Base-by-base conservation (phyloP, 2,329 filamentous ascomycete species). In the Stachybotrys chartarum region DNA sequence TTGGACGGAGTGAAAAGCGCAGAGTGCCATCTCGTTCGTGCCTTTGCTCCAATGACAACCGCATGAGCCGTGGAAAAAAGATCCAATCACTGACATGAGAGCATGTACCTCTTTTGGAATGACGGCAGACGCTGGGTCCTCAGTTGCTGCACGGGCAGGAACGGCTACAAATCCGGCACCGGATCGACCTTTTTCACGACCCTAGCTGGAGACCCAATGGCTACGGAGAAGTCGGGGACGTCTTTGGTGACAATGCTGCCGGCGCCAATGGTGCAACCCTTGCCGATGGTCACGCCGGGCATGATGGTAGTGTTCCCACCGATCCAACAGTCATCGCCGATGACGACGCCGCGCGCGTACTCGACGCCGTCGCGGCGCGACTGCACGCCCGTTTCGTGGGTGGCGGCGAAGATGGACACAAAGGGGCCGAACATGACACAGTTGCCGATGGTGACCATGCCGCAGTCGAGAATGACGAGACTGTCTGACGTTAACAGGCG, bases 361-460 rank as follows among this genome's bases (percentile, higher is more conserved):
- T 75, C 73, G 54, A 75, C 63, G 16, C 63, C 63, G 30, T 74
- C 69, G 30, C 73, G 64, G 16, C 75, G 71, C n/a, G 67, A 71
- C 58, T 69, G 68, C 5, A 76, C 70, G 61, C 87, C 85, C 0
- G 86, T 71, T 30, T 87, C 86, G 68, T 91, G 88, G 0, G 81
- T 85, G 5, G 80, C 88, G 4, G 81, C 80, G 64, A 82, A 88
- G 52, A 91, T 78, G 42, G 75, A 81, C 0, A 90, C 85, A 63
- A 83, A 84, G 1, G 87, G 85, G 0, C 85, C 88, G 50, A 90
- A 76, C 60, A 88, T 71, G 2, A 86, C 87, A 46, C 87, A 79
- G 17, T 84, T 77, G 1, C 87, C 87, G 50, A 90, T 85, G 3
- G 63, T 70, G 49, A 90, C 83, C 3, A 80, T 71, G 60, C 81